Evolutionary conservation across 176 grass and related monocot species (phyloP).

Genomic region (Musa beccarii): DNA sequence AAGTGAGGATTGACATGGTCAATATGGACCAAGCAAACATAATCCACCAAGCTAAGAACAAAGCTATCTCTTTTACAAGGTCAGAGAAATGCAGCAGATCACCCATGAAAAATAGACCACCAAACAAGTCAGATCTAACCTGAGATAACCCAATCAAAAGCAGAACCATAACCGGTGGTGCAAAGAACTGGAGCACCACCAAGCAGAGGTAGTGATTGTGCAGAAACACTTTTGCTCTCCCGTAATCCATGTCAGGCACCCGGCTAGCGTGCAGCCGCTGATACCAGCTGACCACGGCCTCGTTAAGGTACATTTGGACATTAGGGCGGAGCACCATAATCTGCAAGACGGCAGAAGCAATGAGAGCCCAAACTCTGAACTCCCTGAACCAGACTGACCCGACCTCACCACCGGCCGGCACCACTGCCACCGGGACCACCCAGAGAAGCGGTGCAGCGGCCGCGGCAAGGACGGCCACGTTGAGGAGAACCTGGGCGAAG

Average conservation of each 20-base stretch:
- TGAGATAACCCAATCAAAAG: constrained; percentile 53
- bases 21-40: constrained; percentile 44
- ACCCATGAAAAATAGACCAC: constrained; percentile 27
- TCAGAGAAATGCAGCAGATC: constrained; percentile 47
- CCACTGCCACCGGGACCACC: constrained; percentile 17
- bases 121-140: constrained; percentile 57
- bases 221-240: constrained; percentile 86
- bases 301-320: constrained; percentile 94
- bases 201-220: constrained; percentile 78
- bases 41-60: constrained; percentile 67
- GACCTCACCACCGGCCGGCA: constrained; percentile 2
- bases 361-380: constrained; percentile 29
- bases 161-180: constrained; percentile 46
- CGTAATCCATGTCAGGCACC: constrained; percentile 63
- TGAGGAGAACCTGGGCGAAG: constrained; percentile 33
- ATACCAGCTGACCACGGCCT: constrained; percentile 90
- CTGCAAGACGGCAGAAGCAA: constrained; percentile 33
- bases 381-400: neutral
- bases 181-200: constrained; percentile 53
- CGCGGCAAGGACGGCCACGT: constrained; percentile 40
- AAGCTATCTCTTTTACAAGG: constrained; percentile 55
- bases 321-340: constrained; percentile 53
- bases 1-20: constrained; percentile 43
- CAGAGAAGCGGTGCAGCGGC: constrained; percentile 34
- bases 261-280: constrained; percentile 67